phyloP scores from a whole-genome alignment of 2,329 filamentous ascomycete genomes.

The Pseudogymnoascus sp. region DNA sequence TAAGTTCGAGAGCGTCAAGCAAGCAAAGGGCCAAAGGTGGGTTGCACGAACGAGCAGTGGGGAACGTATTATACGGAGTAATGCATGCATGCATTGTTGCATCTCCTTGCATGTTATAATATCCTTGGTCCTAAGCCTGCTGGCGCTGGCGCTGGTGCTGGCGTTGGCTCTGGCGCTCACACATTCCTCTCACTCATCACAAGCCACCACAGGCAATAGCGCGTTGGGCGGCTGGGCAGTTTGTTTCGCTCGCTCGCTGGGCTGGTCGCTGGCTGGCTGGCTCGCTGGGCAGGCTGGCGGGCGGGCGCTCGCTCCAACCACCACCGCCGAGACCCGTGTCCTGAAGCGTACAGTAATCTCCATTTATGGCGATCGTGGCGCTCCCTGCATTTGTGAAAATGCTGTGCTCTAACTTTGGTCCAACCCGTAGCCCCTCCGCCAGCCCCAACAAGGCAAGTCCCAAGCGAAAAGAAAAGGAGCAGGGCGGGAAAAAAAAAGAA shows the following conservation, averaged over 20 bases:
- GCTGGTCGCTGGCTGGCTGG: not conserved
- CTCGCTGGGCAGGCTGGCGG: not conserved
- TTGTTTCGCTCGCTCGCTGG: not conserved
- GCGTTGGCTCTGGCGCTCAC: constrained; percentile 7
- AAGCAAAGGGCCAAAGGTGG: not conserved
- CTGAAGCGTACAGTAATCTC: constrained; percentile 9
- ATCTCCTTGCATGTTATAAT: constrained; percentile 10
- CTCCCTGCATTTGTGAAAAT: constrained; percentile 1
- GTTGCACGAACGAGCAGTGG: constrained; percentile 4
- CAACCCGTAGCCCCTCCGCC: not conserved
- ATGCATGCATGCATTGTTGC: constrained; percentile 7
- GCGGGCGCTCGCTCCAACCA: not conserved
- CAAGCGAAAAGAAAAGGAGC: not conserved
- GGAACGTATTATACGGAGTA: constrained; percentile 2
- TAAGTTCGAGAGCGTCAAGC: constrained; percentile 1
- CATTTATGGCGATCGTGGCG: constrained; percentile 4
- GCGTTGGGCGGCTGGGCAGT: not conserved
- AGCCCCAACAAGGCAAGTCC: constrained; percentile 5
- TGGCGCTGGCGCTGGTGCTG: constrained; percentile 11
- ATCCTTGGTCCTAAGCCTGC: constrained; percentile 4
- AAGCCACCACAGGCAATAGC: constrained; percentile 4
- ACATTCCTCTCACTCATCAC: not conserved
- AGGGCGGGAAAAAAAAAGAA: not conserved
- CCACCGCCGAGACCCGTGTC: constrained; percentile 6
- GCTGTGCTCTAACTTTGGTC: not conserved